Conservation (phyloP, 2,329 filamentous ascomycete species). For the Magnaporthiopsis poae region DNA sequence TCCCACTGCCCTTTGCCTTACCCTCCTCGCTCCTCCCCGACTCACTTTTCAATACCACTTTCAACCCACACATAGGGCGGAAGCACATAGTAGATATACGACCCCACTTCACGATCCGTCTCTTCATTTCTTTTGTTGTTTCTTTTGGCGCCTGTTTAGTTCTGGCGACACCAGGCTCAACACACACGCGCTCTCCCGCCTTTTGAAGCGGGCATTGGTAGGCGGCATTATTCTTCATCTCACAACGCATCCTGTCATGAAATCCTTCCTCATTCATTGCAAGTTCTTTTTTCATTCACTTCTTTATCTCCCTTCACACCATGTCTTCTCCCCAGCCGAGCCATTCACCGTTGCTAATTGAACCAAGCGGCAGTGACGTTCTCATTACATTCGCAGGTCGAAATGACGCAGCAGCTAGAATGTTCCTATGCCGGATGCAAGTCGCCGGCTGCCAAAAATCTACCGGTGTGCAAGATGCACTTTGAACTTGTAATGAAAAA, state of each 20-base stretch:
- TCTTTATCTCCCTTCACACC: neutral
- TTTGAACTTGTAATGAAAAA: neutral
- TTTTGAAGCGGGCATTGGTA: neutral
- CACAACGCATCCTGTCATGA: neutral
- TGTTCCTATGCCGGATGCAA: neutral
- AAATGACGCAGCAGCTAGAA: neutral
- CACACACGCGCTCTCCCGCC: neutral
- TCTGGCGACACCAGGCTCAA: neutral
- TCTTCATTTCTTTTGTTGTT: slow-evolving; percentile 10
- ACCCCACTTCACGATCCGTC: slow-evolving; percentile 13
- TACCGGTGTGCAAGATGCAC: neutral
- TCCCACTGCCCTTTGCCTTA: neutral
- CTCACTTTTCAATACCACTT: neutral
- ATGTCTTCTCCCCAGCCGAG: no score
- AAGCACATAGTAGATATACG: neutral
- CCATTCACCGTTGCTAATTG: neutral
- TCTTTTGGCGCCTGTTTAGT: slow-evolving; percentile 2
- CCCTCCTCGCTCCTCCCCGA: neutral
- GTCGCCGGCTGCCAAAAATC: neutral
- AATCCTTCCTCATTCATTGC: neutral
- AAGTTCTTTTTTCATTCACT: neutral
- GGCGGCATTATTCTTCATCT: neutral
- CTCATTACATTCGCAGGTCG: neutral
- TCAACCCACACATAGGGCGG: neutral
- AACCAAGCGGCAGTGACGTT: neutral